Base-by-base conservation (phyloP, 768 basidiomycete species). In the Cystofilobasidium bisporidii region DNA sequence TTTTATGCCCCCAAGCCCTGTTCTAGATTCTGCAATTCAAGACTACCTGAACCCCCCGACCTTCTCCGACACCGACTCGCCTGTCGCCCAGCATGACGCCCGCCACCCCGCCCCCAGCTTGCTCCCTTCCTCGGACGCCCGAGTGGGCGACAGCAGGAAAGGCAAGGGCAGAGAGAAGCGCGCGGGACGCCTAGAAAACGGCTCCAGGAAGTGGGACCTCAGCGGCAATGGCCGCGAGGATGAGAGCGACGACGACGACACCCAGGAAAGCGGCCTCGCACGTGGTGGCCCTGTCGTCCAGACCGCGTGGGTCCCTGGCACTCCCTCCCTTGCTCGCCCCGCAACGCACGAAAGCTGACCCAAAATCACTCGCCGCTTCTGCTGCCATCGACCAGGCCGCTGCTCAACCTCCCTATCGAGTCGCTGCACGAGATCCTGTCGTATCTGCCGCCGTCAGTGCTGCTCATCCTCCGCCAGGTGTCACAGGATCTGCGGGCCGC, bases 401-500 rank as follows among this genome's bases (percentile, higher is more conserved):
- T 68, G 17, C 67, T 68, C 24, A 18, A 38, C 18, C 41, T 68
- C 0, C 67, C 67, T 9, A 26, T 53, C 15, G 67, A 68, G 55
- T 56, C 67, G 14, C 55, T 68, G 3, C 50, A 62, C 38, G 48
- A 68, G 26, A 53, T 68, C 55, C 14, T 57, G 14, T 63, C 67
- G 24, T 68, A 62, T 61, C 67, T 68, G 17, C 67, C 67, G 11
- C 67, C 67, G 0, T 58, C 67, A 0, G 45, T 60, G 6, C 53
- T 68, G 26, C 55, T 68, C 17, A 15, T 32, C 30, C 40, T 63
- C 43, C 61, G 50, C 32, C 61, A 45, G 24, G 62, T 63, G 22
- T 63, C 60, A 26, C 61, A 33, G 18, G 48, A 62, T 18, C 67
- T 68, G 40, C 43, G 57, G 22, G 43, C 47, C 1, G 55, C 60